Percentiles rank a stretch among this genome's conserved stretches.
Evolutionary conservation across 345 rosid species (phyloP).

Genomic region (Populus alba): DNA sequence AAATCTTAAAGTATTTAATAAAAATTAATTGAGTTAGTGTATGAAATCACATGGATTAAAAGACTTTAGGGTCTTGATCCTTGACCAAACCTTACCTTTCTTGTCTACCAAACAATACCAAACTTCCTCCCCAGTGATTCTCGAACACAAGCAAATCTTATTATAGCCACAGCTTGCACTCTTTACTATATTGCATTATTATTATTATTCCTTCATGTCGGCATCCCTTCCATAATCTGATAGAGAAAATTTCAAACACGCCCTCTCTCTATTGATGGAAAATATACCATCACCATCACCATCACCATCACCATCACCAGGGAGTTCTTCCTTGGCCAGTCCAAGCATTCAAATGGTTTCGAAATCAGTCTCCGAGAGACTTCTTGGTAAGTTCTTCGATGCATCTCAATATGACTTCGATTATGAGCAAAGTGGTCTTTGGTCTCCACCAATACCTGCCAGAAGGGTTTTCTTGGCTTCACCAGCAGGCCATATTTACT

Average conservation of each 20-base stretch:
- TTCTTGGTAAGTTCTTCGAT: slow-evolving; percentile 40
- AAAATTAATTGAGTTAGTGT: too few relatives aligned
- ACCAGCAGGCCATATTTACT: slow-evolving; percentile 16
- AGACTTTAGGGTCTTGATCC: neutral
- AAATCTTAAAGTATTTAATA: too few relatives aligned
- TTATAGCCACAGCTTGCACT: neutral
- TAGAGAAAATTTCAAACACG: too few relatives aligned
- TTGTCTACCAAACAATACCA: neutral
- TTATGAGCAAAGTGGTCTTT: slow-evolving; percentile 38
- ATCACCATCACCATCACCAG: neutral
- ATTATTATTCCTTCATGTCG: neutral
- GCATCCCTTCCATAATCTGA: neutral
- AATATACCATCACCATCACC: neutral
- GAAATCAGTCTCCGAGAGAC: slow-evolving; percentile 28
- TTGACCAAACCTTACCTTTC: neutral
- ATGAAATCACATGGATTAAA: neutral
- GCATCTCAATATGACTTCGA: slow-evolving; percentile 38
- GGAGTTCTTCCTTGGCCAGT: neutral
- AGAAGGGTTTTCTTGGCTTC: slow-evolving; percentile 26
- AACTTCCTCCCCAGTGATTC: neutral
- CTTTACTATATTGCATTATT: too few relatives aligned
- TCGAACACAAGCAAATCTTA: neutral
- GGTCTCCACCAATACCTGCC: slow-evolving; percentile 39
- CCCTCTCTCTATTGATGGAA: neutral
- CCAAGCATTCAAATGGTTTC: slow-evolving; percentile 31